Percentiles rank a stretch among this genome's conserved stretches.
Conservation (phyloP, 2,329 filamentous ascomycete species). For the Sclerotinia glacialis region DNA sequence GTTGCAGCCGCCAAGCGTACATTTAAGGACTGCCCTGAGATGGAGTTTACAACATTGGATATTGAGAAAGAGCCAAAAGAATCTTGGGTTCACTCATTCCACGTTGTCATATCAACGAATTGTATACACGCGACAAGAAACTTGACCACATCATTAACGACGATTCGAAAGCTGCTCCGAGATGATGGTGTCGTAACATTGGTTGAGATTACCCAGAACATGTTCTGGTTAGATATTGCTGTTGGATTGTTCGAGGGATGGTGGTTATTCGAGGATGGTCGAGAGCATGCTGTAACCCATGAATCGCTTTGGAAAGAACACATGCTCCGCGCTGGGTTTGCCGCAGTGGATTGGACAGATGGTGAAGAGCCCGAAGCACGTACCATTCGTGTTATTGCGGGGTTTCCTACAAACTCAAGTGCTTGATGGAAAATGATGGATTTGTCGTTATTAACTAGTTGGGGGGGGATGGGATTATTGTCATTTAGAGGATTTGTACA, state of each 20-base stretch:
- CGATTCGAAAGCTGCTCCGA: background rate
- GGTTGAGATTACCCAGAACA: background rate
- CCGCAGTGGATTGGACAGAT: background rate
- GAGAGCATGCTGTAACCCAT: background rate
- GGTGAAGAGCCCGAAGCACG: background rate
- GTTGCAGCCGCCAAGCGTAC: background rate
- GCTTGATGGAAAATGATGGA: background rate
- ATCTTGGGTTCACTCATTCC: background rate
- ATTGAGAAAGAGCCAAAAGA: background rate
- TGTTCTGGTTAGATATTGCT: background rate
- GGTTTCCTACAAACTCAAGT: background rate
- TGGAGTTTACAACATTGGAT: background rate
- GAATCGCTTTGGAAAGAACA: background rate
- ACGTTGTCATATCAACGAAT: background rate
- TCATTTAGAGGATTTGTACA: too few relatives aligned
- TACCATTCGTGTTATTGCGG: background rate
- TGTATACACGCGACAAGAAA: background rate
- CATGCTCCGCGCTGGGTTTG: background rate
- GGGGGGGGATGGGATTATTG: too few relatives aligned
- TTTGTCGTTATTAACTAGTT: too few relatives aligned
- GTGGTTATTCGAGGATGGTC: background rate
- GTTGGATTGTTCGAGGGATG: background rate
- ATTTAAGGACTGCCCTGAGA: background rate
- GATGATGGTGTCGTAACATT: background rate
- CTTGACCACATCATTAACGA: background rate